Evolutionary conservation across 176 grass and related monocot genomes (phyloP).

Genomic region (Ampelocalamus luodianensis): DNA sequence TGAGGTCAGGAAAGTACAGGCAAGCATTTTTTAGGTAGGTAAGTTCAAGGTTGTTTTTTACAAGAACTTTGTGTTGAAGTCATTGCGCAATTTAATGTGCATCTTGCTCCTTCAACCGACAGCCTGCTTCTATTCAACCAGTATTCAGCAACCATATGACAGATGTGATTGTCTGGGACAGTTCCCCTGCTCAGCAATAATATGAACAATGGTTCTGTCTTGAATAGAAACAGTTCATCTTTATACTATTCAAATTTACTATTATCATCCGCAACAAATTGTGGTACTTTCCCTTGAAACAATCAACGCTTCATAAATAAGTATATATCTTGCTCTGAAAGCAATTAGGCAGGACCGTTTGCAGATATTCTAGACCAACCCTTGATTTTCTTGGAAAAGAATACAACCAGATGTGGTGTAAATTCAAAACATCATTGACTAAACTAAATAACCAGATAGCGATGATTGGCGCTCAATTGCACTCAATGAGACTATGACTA

Average conservation of each 20-base stretch:
- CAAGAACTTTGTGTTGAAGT: neutral
- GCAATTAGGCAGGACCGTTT: neutral
- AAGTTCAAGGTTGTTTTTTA: neutral
- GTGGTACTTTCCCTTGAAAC: neutral
- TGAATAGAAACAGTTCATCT: neutral
- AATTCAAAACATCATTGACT: constrained; percentile 2
- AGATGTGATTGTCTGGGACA: neutral
- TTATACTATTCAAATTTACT: neutral
- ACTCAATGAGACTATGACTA: neutral
- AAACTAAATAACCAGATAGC: constrained; percentile 33
- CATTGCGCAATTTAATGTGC: neutral
- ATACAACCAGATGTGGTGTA: neutral
- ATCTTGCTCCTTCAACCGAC: neutral
- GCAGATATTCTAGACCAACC: neutral
- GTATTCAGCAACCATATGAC: neutral
- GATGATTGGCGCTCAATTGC: neutral
- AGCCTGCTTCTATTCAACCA: neutral
- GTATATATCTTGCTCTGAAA: neutral
- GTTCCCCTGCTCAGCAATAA: constrained; percentile 1
- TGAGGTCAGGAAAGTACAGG: neutral
- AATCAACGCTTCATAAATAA: neutral
- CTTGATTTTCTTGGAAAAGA: constrained; percentile 7
- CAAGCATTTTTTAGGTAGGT: neutral
- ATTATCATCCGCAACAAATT: neutral
- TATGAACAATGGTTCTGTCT: neutral